Evolutionary conservation across 331 rosid genomes (phyloP).

Genomic region (Quercus tomentella): DNA sequence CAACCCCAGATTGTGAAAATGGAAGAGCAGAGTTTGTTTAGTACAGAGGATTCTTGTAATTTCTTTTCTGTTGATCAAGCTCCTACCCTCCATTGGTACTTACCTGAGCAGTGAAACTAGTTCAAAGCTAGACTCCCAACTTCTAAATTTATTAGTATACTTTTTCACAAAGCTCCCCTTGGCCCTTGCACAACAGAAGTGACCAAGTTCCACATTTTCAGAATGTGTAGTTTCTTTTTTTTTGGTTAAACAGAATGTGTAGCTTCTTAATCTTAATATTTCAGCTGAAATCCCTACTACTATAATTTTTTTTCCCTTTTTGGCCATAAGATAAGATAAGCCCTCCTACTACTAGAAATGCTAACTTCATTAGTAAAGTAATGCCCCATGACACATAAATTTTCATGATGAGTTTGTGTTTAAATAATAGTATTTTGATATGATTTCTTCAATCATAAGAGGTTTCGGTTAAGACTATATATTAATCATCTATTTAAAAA

Average conservation of each 20-base stretch:
- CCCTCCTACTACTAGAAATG: no score
- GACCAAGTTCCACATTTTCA: not conserved
- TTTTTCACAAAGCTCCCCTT: no score
- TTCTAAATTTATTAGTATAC: not conserved
- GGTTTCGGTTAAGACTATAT: fast-evolving
- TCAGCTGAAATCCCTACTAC: not conserved
- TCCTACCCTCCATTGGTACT: slow-evolving; percentile 48
- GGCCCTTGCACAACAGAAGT: not conserved
- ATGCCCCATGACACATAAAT: no score
- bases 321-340: no score
- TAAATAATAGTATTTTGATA: no score
- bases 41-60: slow-evolving; percentile 35
- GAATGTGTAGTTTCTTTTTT: not conserved
- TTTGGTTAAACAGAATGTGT: no score
- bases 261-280: no score
- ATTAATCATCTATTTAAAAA: no score
- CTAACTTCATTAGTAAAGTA: no score
- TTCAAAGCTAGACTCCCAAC: not conserved
- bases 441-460: no score
- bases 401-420: no score
- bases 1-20: slow-evolving; percentile 26
- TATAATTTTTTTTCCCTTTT: not conserved
- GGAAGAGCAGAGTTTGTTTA: slow-evolving; percentile 39
- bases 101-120: slow-evolving; percentile 1
- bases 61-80: slow-evolving; percentile 64